Base-by-base conservation (phyloP, 352 stramenopile species). In the Phytopythium boreale region DNA sequence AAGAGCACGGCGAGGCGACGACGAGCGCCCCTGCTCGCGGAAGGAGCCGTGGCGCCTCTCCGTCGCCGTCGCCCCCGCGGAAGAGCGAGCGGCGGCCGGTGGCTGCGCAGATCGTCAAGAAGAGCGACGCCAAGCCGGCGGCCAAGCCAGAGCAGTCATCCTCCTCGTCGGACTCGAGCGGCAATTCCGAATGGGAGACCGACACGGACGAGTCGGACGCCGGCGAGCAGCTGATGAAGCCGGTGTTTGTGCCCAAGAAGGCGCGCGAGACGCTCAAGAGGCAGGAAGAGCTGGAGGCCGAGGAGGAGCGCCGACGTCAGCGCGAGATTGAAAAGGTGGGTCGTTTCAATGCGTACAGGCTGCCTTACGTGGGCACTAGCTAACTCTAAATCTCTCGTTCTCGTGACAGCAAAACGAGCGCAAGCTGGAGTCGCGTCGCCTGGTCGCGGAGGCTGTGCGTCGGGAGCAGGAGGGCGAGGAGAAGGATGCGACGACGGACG, bases 181-280 rank as follows among this genome's bases (percentile, higher is more conserved):
- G 75, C 12, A 74, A 68, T 36, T 92, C 84, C 1, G 86, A 95
- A 59, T 94, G 81, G 71, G 88, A 93, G 64, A 96, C 86, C 0
- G 88, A 96, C 61, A 84, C 86, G 12, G 80, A 92, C 58, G 79
- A 90, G 5, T 93, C 84, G 17, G 84, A 91, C 15, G 74, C 75
- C 27, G 80, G 71, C 12, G 81, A 93, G 52, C 69, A 82, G 66
- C 67, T 97, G 19, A 88, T 97, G 76, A 97, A 97, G 66, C 93
- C 93, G 6, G 80, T 97, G 19, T 98, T 97, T 64, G 82, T 98
- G 26, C 93, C 93, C 0, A 97, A 97, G 67, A 88, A 89, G 44
- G 87, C 86, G 31, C 87, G 91, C 36, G 84, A 87, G 56, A 97
- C 89, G 34, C 80, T 96, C 62, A 89, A 87, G 63, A 69, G 77